Evolutionary conservation across 1,139 yeast genomes (phyloP).

Genomic region (Kurtzmaniella quercitrusa): DNA sequence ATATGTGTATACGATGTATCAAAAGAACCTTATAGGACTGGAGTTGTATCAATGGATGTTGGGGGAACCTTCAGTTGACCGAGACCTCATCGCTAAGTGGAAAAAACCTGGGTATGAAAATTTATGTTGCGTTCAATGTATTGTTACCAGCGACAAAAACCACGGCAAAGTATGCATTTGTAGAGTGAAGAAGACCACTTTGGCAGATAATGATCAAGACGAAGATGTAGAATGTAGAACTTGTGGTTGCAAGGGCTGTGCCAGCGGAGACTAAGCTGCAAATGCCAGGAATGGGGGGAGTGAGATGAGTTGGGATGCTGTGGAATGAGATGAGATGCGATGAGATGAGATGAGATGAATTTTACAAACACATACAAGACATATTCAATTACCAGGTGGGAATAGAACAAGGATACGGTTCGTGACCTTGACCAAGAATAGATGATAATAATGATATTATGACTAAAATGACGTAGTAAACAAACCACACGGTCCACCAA

Average conservation of each 20-base stretch:
- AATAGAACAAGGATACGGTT: no score
- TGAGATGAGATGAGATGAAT: no score
- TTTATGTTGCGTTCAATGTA: conserved; percentile 79
- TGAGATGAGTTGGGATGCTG: no score
- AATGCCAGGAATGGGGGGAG: not conserved
- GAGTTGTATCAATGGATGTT: conserved; percentile 75
- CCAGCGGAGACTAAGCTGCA: conserved; percentile 67
- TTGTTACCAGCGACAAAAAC: conserved; percentile 58
- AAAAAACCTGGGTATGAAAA: conserved; percentile 85
- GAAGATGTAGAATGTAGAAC: conserved; percentile 60
- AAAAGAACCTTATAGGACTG: conserved; percentile 59
- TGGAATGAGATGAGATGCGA: not conserved
- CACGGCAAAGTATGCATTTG: conserved; percentile 77
- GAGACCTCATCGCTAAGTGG: conserved; percentile 82
- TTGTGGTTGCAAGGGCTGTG: conserved; percentile 89
- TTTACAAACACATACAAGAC: no score
- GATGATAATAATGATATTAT: no score
- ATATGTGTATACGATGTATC: conserved; percentile 70
- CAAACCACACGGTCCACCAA: no score
- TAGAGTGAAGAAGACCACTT: conserved; percentile 67
- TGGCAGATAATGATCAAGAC: conserved; percentile 33
- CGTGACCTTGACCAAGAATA: no score
- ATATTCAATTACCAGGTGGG: no score
- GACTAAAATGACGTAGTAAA: no score
- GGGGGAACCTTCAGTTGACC: conserved; percentile 64